Base-by-base conservation (phyloP, 345 rosid species). In the Theobroma cacao region DNA sequence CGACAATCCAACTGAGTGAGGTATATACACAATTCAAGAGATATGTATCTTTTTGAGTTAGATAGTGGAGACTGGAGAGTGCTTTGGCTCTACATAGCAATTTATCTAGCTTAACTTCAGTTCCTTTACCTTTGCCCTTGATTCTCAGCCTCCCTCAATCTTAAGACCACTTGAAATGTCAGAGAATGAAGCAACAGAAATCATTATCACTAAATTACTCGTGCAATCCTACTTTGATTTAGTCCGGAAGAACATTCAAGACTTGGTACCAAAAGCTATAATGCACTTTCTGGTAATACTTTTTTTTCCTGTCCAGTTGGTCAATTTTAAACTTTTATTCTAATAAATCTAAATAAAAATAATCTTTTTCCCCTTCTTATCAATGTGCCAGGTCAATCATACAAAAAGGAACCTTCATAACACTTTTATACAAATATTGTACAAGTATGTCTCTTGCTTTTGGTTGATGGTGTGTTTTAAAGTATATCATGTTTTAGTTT, bases 231-330 rank as follows among this genome's bases (percentile, higher is more conserved):
- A 87, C 82, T 83, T 80, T 66, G 81, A 84, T 74, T 77, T 87
- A 48, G 86, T 84, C 5, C 76, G 83, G 33, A 82, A 77, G 64
- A 84, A 77, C 74, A 63, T 82, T 70, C 65, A 82, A 59, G 87
- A 87, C 77, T 71, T 76, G 4, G 86, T 87, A 50, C 89, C 87
- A 7, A 87, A 87, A 68, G 77, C 82, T 33, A 82, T 84, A 69
- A 87, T 87, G 89, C 86, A 82, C 77, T 84, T 79, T 75, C 74
- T 87, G 86, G 89, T 87, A 84, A 48, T 62, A 22, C 40, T 30
- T 14, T 58, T 58, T 45, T 48, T 78, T 70, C 38, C 18, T 65
- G 12, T 65, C 30, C 36, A 28, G 2, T 58, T 74, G 47, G 28
- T 22, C 15, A 20, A 15, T n/a, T 36, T 30, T 20, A 10, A 61